phyloP scores from a whole-genome alignment of 2,329 filamentous ascomycete species.

The Lecanicillium sp. region DNA sequence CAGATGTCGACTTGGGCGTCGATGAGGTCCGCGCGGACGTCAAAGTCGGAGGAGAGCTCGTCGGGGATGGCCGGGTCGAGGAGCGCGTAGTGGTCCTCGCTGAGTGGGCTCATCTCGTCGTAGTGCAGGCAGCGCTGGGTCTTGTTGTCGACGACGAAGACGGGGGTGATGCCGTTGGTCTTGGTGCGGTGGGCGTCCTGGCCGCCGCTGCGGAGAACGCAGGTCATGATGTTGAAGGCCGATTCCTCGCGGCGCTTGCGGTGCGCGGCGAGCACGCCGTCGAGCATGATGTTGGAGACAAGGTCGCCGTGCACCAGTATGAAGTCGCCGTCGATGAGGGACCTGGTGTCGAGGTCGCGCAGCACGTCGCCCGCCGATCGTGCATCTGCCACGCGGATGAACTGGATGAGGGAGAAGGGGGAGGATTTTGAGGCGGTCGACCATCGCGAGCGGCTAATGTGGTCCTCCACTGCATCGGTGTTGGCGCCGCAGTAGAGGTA shows the following conservation, averaged over 20 bases:
- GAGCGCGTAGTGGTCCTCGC: constrained; percentile 58
- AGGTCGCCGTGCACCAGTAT: constrained; percentile 89
- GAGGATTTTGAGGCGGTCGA: constrained; percentile 50
- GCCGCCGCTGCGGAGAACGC: constrained; percentile 77
- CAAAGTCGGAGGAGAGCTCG: constrained; percentile 63
- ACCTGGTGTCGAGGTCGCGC: constrained; percentile 82
- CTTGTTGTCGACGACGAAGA: constrained; percentile 79
- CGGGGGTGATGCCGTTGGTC: constrained; percentile 64
- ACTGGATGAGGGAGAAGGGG: constrained; percentile 73
- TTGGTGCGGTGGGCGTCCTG: constrained; percentile 67
- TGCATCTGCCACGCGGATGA: constrained; percentile 78
- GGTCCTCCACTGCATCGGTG: constrained; percentile 78
- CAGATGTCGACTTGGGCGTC: constrained; percentile 97
- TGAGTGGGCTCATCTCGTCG: constrained; percentile 74
- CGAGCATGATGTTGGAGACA: constrained; percentile 83
- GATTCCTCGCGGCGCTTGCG: constrained; percentile 73
- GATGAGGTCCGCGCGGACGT: constrained; percentile 80
- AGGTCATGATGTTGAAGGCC: constrained; percentile 96
- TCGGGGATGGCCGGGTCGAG: constrained; percentile 77
- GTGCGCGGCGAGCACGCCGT: constrained; percentile 70
- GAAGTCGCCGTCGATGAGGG: constrained; percentile 84
- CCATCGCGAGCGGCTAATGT: constrained; percentile 72
- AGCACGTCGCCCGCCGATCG: constrained; percentile 89
- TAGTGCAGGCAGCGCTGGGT: constrained; percentile 86
- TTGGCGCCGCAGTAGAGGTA: constrained; percentile 89